Conservation (phyloP, 495 filamentous ascomycete species). For the Hyaloscypha bicolor region DNA sequence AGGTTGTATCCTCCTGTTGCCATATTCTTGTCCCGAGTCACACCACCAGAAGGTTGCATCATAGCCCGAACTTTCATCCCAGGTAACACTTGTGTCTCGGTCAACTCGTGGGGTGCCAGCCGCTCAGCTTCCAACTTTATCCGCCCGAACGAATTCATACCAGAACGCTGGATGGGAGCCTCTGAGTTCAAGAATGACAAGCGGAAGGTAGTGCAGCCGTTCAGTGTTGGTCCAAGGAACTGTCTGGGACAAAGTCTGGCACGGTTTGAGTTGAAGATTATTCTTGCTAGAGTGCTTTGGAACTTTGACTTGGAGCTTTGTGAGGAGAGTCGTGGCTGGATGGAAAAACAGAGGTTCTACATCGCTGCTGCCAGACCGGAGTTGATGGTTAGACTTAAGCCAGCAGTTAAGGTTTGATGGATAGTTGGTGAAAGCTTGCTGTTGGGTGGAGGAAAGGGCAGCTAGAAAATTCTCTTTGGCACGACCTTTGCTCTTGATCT, state of each 20-base stretch:
- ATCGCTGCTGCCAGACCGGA: constrained; percentile 3
- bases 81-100: constrained; percentile 2
- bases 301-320: constrained; percentile 50
- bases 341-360: constrained; percentile 1
- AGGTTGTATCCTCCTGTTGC: constrained; percentile 44
- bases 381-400: constrained; percentile 18
- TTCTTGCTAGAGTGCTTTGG: constrained; percentile 53
- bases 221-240: constrained; percentile 48
- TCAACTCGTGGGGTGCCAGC: not conserved
- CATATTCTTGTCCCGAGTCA: not conserved
- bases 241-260: constrained; percentile 53
- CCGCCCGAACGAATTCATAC: constrained; percentile 17
- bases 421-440: not conserved
- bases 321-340: constrained; percentile 13
- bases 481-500: not conserved
- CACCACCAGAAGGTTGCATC: constrained; percentile 7
- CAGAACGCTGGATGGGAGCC: constrained; percentile 42
- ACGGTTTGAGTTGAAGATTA: constrained; percentile 54
- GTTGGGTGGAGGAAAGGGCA: not conserved
- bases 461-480: not conserved
- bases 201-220: constrained; percentile 43
- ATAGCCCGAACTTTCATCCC: constrained; percentile 18
- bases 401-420: not conserved
- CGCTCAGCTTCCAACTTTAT: constrained; percentile 17
- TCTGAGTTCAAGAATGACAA: constrained; percentile 38